These are phyloP conservation scores for Candida mesenterica DNA, from an alignment of 1,139 yeast species.

Conservation along the genomic window DNA sequence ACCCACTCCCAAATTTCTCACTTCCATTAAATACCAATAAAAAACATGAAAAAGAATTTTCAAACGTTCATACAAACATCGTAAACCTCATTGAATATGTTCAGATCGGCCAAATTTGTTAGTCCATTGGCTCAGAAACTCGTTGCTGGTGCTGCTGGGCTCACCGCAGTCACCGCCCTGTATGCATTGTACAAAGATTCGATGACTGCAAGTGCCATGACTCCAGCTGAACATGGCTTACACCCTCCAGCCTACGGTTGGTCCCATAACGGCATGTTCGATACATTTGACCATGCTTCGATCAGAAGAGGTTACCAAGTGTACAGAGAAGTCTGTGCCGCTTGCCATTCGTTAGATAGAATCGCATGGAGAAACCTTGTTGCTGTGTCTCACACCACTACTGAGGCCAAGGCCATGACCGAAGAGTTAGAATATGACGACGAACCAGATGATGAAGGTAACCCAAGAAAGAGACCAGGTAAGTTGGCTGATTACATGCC, in stretches of 20 bases:
- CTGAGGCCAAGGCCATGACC: conserved; percentile 91
- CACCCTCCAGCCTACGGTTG: conserved; percentile 92
- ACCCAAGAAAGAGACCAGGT: conserved; percentile 98
- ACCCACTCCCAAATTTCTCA: background rate
- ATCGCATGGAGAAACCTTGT: conserved; percentile 98
- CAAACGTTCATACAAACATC: background rate
- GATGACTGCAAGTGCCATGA: conserved; percentile 90
- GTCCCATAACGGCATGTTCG: conserved; percentile 92
- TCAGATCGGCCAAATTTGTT: conserved; percentile 9
- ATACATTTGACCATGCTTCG: conserved; percentile 92
- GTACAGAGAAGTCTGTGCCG: conserved; percentile 97
- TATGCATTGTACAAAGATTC: conserved; percentile 77
- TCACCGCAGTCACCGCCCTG: conserved; percentile 69
- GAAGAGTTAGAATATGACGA: conserved; percentile 98
- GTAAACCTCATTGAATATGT: conserved; percentile 4
- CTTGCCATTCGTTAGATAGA: conserved; percentile 96
- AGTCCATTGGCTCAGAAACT: conserved; percentile 50
- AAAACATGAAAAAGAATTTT: conserved; percentile 1
- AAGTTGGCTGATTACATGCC: conserved; percentile 95
- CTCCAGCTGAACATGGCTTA: conserved; percentile 98
- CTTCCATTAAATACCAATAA: background rate
- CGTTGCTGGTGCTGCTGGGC: conserved; percentile 64
- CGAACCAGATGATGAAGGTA: conserved; percentile 99
- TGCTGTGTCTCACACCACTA: conserved; percentile 90
- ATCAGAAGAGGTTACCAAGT: conserved; percentile 99